phyloP scores from a whole-genome alignment of 164 flowering plant species.

The Hamamelis virginiana region DNA sequence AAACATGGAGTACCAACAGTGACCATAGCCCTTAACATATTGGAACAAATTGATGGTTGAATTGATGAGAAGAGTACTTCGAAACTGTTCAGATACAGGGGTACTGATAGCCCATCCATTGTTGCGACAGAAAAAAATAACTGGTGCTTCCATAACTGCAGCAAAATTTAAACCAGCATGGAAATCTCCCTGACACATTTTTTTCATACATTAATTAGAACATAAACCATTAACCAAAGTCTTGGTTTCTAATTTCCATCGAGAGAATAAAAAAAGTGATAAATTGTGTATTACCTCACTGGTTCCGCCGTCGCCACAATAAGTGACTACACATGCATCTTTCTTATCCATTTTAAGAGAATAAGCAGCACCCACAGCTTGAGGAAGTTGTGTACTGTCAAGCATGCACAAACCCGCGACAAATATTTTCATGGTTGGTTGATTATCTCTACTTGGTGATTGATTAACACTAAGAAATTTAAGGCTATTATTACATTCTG shows the following conservation, averaged over 20 bases:
- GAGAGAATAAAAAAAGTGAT: too few relatives aligned
- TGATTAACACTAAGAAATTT: neutral
- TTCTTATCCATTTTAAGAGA: constrained; percentile 71
- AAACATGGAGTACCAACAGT: neutral
- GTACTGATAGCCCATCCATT: constrained; percentile 85
- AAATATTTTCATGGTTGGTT: neutral
- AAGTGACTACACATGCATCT: constrained; percentile 68
- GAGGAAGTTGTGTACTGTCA: constrained; percentile 68
- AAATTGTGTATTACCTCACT: constrained; percentile 52
- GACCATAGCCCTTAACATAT: neutral
- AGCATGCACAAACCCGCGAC: constrained; percentile 1
- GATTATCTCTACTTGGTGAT: neutral
- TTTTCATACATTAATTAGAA: constrained; percentile 11
- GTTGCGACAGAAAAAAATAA: constrained; percentile 68
- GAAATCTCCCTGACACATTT: constrained; percentile 65
- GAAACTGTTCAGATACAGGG: constrained; percentile 56
- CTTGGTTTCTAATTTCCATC: too few relatives aligned
- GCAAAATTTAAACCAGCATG: constrained; percentile 75
- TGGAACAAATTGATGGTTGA: neutral
- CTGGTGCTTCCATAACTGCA: constrained; percentile 67
- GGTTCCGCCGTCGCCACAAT: constrained; percentile 67
- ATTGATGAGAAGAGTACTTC: constrained; percentile 36
- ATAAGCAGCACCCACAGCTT: constrained; percentile 83
- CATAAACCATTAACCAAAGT: constrained; percentile 5
- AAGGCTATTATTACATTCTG: neutral